Conservation (phyloP, 1,139 yeast genomes). For the Nematodospora anomalae region DNA sequence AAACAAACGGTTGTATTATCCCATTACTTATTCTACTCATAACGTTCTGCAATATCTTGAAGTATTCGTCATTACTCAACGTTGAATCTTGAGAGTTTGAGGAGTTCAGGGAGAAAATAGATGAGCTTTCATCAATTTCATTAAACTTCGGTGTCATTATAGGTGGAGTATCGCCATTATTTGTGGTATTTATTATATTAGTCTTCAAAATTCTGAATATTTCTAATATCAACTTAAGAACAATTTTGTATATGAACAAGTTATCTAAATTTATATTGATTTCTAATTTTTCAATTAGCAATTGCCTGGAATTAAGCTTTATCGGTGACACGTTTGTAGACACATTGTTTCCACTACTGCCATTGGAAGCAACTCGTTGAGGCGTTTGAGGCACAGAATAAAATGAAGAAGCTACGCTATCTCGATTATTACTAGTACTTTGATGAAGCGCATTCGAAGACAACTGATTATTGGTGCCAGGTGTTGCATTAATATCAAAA, state of each 20-base stretch:
- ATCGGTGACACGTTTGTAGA: conserved; percentile 34
- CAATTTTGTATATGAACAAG: conserved; percentile 40
- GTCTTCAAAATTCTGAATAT: conserved; percentile 27
- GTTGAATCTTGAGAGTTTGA: conserved; percentile 25
- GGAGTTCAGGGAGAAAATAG: conserved; percentile 38
- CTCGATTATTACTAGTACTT: conserved; percentile 5
- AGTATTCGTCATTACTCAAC: conserved; percentile 36
- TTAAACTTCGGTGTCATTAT: neutral
- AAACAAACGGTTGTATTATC: conserved; percentile 41
- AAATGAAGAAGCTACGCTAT: conserved; percentile 10
- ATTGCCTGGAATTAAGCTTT: conserved; percentile 41
- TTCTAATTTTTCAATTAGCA: conserved; percentile 47
- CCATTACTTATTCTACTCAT: conserved; percentile 34
- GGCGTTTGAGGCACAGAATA: conserved; percentile 14
- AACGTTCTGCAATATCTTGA: conserved; percentile 29
- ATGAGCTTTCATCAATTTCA: conserved; percentile 23
- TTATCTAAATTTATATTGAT: conserved; percentile 44
- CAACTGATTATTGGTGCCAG: neutral
- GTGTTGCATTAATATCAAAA: conserved; percentile 31
- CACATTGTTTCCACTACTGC: conserved; percentile 5
- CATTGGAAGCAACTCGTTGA: conserved; percentile 8
- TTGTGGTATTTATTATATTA: conserved; percentile 17
- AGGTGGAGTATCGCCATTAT: neutral
- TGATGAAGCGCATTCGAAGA: neutral
- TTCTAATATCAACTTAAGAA: conserved; percentile 32